Evolutionary conservation across 768 basidiomycete genomes (phyloP), one percentile per base, ranked within the genome.

Genomic region (Amanita polypyramis): DNA sequence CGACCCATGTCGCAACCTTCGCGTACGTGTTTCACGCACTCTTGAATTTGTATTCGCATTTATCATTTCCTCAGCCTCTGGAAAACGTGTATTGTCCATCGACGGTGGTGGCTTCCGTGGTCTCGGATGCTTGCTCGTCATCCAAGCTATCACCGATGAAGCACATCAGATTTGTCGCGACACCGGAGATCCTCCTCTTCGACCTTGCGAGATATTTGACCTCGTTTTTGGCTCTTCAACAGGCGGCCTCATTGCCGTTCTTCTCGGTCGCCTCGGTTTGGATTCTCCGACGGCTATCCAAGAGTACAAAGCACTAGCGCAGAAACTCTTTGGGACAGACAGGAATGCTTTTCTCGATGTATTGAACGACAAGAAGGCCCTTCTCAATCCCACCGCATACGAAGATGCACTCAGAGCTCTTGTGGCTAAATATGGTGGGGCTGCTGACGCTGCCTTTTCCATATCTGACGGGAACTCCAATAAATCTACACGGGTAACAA

Each of bases 171-270:
- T n/a, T n/a, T n/a, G n/a, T n/a, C 45, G 49, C 11, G 29, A 49
- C n/a, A 47, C 56, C 35, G 52, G 52, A 12, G 52, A 55, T 27
- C 52, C 52, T 27, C 7, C 38, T n/a, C 52, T 58, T 33, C 50
- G 47, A n/a, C 62, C 62, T 29, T 60, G 56, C 48, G 53, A 64
- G 20, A 51, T 62, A 19, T 64, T 64, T 49, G 62, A 64, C 47
- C 49, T 62, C 11, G 57, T 64, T n/a, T 58, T 57, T 40, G 62
- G 62, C 12, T 57, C 62, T 9, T 61, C 61, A 1, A 51, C 56
- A 4, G 62, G 62, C 4, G 62, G 57, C 1, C 53, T 64, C 2
- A 51, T 61, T 34, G 54, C 62, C 14, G 46, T 62, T 15, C 54
- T 64, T 17, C 50, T 64, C 17, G 62, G 62, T 9, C 52, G 61